Percentiles rank a stretch among this genome's conserved stretches.
These are phyloP conservation scores for Phytopythium cucurbitacearum DNA, from an alignment of 352 stramenopile genomes.

Conservation along the genomic window DNA sequence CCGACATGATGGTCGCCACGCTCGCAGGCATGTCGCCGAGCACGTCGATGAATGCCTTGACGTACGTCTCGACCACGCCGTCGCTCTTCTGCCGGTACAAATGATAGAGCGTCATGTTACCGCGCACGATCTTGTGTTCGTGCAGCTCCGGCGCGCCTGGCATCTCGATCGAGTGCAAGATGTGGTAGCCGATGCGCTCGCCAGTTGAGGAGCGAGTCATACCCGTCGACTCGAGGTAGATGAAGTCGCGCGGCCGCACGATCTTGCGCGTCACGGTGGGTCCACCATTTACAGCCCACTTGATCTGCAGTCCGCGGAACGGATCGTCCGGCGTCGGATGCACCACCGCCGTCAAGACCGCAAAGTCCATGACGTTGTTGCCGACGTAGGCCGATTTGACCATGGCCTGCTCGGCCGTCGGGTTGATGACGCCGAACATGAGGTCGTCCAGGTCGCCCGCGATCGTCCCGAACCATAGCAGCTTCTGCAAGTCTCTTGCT, in stretches of 20 bases:
- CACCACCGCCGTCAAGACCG: slow-evolving; percentile 31
- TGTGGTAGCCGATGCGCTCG: slow-evolving; percentile 32
- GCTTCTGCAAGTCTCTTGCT: slow-evolving; percentile 12
- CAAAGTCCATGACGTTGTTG: slow-evolving; percentile 36
- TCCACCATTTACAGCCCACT: slow-evolving; percentile 39
- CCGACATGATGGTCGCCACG: slow-evolving; percentile 25
- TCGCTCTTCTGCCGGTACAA: slow-evolving; percentile 26
- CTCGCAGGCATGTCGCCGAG: slow-evolving; percentile 31
- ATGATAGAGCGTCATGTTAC: slow-evolving; percentile 31
- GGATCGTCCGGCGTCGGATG: slow-evolving; percentile 33
- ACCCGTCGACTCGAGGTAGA: slow-evolving; percentile 42
- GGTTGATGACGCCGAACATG: slow-evolving; percentile 51
- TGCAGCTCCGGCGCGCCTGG: slow-evolving; percentile 27
- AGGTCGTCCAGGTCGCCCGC: slow-evolving; percentile 37
- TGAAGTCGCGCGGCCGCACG: slow-evolving; percentile 38
- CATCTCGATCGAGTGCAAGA: slow-evolving; percentile 38
- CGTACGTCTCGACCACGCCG: slow-evolving; percentile 30
- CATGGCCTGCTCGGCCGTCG: slow-evolving; percentile 37
- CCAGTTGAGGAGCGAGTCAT: slow-evolving; percentile 19
- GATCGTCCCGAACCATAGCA: slow-evolving; percentile 29
- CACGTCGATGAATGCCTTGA: slow-evolving; percentile 26
- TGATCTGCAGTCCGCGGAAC: slow-evolving; percentile 51
- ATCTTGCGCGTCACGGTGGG: slow-evolving; percentile 21
- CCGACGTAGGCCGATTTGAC: slow-evolving; percentile 48
- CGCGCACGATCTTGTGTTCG: slow-evolving; percentile 26